Conservation (phyloP, 331 rosid genomes). For the Quercus lobata region DNA sequence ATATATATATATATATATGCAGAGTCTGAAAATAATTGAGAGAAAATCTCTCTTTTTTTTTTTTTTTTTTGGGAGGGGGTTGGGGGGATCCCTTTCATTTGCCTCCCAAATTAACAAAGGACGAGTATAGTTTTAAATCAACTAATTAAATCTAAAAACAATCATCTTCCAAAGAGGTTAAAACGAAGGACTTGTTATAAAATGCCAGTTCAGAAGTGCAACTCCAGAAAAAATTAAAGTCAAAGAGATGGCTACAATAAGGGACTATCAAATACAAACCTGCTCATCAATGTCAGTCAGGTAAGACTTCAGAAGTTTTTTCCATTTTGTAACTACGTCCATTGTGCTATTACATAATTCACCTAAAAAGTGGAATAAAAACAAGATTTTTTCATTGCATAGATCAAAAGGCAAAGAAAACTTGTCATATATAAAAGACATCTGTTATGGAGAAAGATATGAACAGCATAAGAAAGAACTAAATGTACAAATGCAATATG, state of each 20-base stretch:
- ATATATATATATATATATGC: background rate
- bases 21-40: background rate
- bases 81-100: background rate
- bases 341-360: constrained; percentile 45
- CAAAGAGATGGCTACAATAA: constrained; percentile 15
- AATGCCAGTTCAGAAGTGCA: background rate
- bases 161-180: background rate
- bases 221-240: background rate
- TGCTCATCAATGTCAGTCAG: constrained; percentile 81
- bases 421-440: background rate
- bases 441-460: background rate
- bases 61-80: no score
- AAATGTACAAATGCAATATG: constrained; percentile 5
- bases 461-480: background rate
- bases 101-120: background rate
- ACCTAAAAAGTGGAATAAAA: constrained; percentile 40
- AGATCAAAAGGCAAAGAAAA: background rate
- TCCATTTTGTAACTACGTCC: constrained; percentile 58
- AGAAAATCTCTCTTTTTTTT: background rate
- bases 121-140: constrained; percentile 12
- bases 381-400: background rate
- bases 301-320: constrained; percentile 62
- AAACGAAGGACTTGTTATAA: background rate
- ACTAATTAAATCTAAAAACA: background rate
- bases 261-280: constrained; percentile 43